These are phyloP conservation scores for Scutellaria barbata DNA, from an alignment of 257 asterid species.

Conservation along the genomic window DNA sequence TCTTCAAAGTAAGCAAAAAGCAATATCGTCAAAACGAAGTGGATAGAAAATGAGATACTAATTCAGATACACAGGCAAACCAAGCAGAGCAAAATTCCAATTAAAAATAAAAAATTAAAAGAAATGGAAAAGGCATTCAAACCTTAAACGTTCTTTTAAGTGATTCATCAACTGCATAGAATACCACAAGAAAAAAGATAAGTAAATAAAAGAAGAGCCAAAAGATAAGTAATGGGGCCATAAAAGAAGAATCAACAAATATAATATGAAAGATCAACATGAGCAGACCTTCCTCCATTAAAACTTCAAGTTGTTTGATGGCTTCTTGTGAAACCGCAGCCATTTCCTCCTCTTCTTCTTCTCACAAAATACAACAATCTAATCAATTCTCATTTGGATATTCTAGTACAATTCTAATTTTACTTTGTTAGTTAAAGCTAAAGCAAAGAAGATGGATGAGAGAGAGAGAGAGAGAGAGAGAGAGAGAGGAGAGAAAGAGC, in stretches of 20 bases:
- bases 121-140: slow-evolving; percentile 22
- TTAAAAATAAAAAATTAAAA: not conserved
- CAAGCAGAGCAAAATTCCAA: not conserved
- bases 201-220: slow-evolving; percentile 1
- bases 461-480: no score
- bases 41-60: not conserved
- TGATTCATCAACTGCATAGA: slow-evolving; percentile 57
- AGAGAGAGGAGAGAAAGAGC: slow-evolving; percentile 20
- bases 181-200: slow-evolving; percentile 23
- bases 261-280: not conserved
- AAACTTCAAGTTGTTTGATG: slow-evolving; percentile 55
- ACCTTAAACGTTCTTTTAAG: slow-evolving; percentile 64
- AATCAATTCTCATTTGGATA: slow-evolving; percentile 29
- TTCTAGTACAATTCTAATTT: slow-evolving; percentile 25
- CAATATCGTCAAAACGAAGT: not conserved
- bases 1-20: not conserved
- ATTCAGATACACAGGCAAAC: slow-evolving; percentile 1
- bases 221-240: slow-evolving; percentile 17
- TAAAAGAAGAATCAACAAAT: slow-evolving; percentile 16
- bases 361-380: not conserved
- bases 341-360: slow-evolving; percentile 47
- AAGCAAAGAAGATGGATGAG: slow-evolving; percentile 13
- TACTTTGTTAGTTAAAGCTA: slow-evolving; percentile 28
- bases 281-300: slow-evolving; percentile 61
- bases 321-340: slow-evolving; percentile 60